A percentile compares a stretch with the other conserved stretches of the same genome.
Evolutionary conservation across 345 rosid species (phyloP).

Genomic region (Streptanthus diversifolius): DNA sequence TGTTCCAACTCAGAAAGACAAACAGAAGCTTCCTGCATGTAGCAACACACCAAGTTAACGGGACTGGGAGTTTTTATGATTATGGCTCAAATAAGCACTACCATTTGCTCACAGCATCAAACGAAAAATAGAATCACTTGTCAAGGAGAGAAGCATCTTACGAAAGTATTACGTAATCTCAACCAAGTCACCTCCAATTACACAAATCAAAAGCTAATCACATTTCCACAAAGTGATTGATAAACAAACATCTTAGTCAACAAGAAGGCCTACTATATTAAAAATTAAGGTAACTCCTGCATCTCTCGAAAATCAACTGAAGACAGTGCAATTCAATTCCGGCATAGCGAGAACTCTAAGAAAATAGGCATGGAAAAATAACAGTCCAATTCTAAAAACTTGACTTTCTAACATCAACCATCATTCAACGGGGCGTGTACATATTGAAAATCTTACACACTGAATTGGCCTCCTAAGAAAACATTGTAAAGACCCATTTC

Average conservation of each 20-base stretch:
- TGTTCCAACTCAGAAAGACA: slow-evolving; percentile 89
- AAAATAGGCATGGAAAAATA: background rate
- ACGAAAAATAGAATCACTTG: background rate
- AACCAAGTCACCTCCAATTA: slow-evolving; percentile 12
- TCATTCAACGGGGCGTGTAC: background rate
- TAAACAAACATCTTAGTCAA: background rate
- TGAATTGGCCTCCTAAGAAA: background rate
- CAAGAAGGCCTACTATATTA: background rate
- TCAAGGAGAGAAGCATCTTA: background rate
- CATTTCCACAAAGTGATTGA: slow-evolving; percentile 11
- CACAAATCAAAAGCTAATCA: slow-evolving; percentile 14
- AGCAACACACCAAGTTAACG: slow-evolving; percentile 16
- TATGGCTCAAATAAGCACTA: background rate
- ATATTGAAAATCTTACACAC: background rate
- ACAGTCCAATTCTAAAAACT: background rate
- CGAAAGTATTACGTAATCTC: background rate
- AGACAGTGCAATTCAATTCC: background rate
- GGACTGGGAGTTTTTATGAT: background rate
- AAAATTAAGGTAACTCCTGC: background rate
- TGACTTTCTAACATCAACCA: background rate
- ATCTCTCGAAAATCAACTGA: background rate
- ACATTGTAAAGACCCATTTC: background rate
- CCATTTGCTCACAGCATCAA: background rate
- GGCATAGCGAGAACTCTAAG: background rate
- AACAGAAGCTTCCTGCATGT: slow-evolving; percentile 77